Conservation (phyloP, 2,329 filamentous ascomycete genomes). For the Stachybotrys echinatus region DNA sequence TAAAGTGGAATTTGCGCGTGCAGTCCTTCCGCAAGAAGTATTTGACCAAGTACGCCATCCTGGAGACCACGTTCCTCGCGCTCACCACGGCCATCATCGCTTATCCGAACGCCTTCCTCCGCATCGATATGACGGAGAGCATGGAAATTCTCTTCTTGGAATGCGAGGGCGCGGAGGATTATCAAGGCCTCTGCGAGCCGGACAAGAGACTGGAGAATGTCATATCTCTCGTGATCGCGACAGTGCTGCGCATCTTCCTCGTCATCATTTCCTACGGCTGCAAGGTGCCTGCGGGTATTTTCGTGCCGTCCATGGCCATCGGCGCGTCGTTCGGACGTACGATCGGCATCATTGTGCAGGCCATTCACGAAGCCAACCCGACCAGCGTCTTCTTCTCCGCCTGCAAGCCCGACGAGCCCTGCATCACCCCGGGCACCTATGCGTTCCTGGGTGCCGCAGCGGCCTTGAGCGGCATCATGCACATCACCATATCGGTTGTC, state of each 20-base stretch:
- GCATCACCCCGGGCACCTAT: slow-evolving; percentile 96
- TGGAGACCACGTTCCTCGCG: slow-evolving; percentile 81
- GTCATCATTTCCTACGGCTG: slow-evolving; percentile 97
- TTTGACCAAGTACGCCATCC: slow-evolving; percentile 73
- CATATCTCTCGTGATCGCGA: slow-evolving; percentile 71
- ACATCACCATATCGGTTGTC: slow-evolving; percentile 91
- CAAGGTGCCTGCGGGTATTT: slow-evolving; percentile 96
- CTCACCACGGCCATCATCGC: slow-evolving; percentile 84
- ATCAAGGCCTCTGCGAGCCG: slow-evolving; percentile 80
- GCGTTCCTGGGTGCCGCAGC: slow-evolving; percentile 91
- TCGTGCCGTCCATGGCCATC: slow-evolving; percentile 96
- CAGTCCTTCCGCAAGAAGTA: slow-evolving; percentile 95
- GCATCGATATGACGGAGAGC: slow-evolving; percentile 98
- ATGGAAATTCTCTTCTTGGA: slow-evolving; percentile 98
- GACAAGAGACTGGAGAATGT: slow-evolving; percentile 75
- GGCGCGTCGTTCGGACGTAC: slow-evolving; percentile 91
- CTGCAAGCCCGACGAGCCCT: slow-evolving; percentile 86
- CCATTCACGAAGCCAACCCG: slow-evolving; percentile 79
- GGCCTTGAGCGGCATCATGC: slow-evolving; percentile 93
- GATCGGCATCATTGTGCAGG: slow-evolving; percentile 90
- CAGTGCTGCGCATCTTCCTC: slow-evolving; percentile 72
- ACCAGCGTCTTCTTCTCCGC: slow-evolving; percentile 78
- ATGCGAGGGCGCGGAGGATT: slow-evolving; percentile 84
- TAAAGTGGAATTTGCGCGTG: slow-evolving; percentile 91
- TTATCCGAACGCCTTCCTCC: slow-evolving; percentile 90